phyloP scores from a whole-genome alignment of 306 rosid genomes.

The Quercus ilex region DNA sequence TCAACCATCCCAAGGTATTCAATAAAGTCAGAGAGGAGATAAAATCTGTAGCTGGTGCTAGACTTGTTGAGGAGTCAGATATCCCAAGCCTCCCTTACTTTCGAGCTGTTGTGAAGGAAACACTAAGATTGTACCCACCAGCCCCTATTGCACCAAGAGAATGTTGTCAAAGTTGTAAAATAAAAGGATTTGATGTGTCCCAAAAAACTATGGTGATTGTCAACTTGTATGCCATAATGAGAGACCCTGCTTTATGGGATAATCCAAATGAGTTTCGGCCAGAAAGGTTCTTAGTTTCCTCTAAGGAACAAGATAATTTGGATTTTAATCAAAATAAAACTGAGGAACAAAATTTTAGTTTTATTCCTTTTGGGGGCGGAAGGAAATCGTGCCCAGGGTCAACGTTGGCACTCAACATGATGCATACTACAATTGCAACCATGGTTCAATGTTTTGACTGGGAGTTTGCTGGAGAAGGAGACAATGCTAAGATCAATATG shows the following conservation, averaged over 20 bases:
- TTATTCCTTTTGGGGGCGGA: constrained; percentile 46
- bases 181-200: constrained; percentile 36
- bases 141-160: constrained; percentile 33
- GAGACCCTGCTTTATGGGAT: constrained; percentile 42
- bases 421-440: constrained; percentile 31
- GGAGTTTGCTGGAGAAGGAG: constrained; percentile 38
- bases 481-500: constrained; percentile 33
- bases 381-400: constrained; percentile 50
- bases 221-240: constrained; percentile 50
- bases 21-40: constrained; percentile 38
- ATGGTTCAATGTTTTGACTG: constrained; percentile 64
- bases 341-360: constrained; percentile 2
- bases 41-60: constrained; percentile 21
- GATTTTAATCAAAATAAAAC: too few relatives aligned
- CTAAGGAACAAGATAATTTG: constrained; percentile 14
- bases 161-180: constrained; percentile 35
- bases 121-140: constrained; percentile 40
- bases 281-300: constrained; percentile 35
- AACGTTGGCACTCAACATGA: constrained; percentile 30
- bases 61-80: constrained; percentile 45
- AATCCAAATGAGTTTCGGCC: constrained; percentile 39
- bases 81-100: constrained; percentile 34
- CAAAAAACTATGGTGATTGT: constrained; percentile 37
- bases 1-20: constrained; percentile 43
- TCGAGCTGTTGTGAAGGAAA: constrained; percentile 45